phyloP scores from a whole-genome alignment of 352 stramenopile species.

The Thraustotheca clavata region DNA sequence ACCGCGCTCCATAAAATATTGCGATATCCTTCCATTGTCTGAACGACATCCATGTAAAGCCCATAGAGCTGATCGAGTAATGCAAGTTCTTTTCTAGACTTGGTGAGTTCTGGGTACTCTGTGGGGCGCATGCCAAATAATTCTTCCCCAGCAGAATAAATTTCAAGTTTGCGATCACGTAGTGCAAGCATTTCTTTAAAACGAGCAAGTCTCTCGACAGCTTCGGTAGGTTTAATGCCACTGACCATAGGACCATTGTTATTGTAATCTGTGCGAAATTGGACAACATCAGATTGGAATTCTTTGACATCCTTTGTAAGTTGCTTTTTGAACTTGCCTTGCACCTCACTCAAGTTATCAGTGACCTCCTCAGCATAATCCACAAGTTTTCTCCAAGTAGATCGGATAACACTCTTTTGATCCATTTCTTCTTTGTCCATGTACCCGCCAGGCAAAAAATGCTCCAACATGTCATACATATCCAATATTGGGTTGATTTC shows the following conservation, averaged over 20 bases:
- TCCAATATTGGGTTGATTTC: slow-evolving; percentile 82
- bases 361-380: slow-evolving; percentile 86
- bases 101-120: slow-evolving; percentile 71
- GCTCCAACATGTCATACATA: slow-evolving; percentile 87
- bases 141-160: slow-evolving; percentile 81
- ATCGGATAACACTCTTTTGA: slow-evolving; percentile 80
- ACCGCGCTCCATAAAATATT: slow-evolving; percentile 59
- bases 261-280: slow-evolving; percentile 65
- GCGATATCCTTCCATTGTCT: slow-evolving; percentile 60
- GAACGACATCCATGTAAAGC: slow-evolving; percentile 83
- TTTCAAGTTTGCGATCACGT: slow-evolving; percentile 77
- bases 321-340: slow-evolving; percentile 87
- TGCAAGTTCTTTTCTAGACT: slow-evolving; percentile 81
- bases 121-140: slow-evolving; percentile 80
- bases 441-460: slow-evolving; percentile 74
- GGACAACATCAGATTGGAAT: slow-evolving; percentile 55
- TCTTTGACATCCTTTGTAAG: slow-evolving; percentile 82
- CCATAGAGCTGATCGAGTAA: slow-evolving; percentile 83
- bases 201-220: slow-evolving; percentile 71
- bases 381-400: slow-evolving; percentile 79
- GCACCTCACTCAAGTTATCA: slow-evolving; percentile 72
- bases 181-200: slow-evolving; percentile 79
- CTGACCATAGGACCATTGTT: slow-evolving; percentile 59
- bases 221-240: slow-evolving; percentile 66
- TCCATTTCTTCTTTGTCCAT: slow-evolving; percentile 89